Base-by-base conservation (phyloP, 2,329 filamentous ascomycete species). In the Laburnicola sp. region DNA sequence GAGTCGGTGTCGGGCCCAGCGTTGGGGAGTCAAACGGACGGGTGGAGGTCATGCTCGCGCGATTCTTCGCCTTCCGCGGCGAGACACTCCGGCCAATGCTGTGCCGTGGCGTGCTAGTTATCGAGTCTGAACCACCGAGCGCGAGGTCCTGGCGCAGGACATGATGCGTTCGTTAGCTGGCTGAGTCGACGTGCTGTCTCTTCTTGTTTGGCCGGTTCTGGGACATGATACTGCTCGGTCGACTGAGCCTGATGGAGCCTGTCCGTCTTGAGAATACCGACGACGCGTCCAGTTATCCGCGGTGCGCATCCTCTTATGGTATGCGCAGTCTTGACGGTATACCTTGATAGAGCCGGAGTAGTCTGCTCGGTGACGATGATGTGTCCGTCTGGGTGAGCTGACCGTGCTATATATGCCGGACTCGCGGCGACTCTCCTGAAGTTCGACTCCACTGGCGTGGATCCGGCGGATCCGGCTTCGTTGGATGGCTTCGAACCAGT, bases 321-420 rank as follows among this genome's bases (percentile, higher is more conserved):
- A 90, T 0, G 93, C 94, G 68, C 93, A 97, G 69, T 99, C 94
- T 72, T 97, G 93, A 21, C 94, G 84, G 68, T 97, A 97, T 0
- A 97, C 88, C 69, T 97, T 97, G 75, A 99, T 94, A 25, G 85
- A 83, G 31, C 94, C 94, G 0, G 85, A 86, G 63, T 91, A 90
- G 69, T 97, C 93, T 1, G 92, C 89, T 0, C n/a, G n/a, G 93
- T 96, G 43, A 97, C 84, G 49, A 99, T 86, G 56, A 99, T 97
- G 63, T 96, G 90, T 25, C 94, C 94, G 53, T 86, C 86, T 10
- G 79, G 76, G 68, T 99, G 94, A 11, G 81, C 82, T 5, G 86
- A 87, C 11, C 91, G 85, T 8, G 89, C 82, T 31, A 92, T 74
- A 64, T 95, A 96, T 0, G 86, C 84, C 0, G 91, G 89, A 1